Percentiles rank a stretch among this genome's conserved stretches.
Evolutionary conservation across 306 rosid genomes (phyloP).

Genomic region (Begonia loranthoides): DNA sequence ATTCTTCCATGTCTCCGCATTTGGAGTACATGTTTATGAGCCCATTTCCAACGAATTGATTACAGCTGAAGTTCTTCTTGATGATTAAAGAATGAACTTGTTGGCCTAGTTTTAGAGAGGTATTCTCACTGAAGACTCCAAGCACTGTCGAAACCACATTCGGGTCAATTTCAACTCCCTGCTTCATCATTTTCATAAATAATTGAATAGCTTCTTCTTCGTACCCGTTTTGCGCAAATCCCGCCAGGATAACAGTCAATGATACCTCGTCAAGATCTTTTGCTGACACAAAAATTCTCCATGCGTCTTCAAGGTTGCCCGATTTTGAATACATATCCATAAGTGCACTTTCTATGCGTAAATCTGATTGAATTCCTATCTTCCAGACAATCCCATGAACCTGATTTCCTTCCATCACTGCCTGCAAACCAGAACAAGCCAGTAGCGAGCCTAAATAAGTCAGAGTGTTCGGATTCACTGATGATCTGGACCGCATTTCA

Average conservation of each 20-base stretch:
- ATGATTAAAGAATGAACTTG: conserved; percentile 56
- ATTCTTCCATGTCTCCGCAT: conserved; percentile 60
- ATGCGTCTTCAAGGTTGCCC: conserved; percentile 53
- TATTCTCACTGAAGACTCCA: conserved; percentile 67
- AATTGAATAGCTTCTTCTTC: conserved; percentile 74
- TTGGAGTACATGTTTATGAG: conserved; percentile 90
- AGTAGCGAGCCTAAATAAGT: conserved; percentile 62
- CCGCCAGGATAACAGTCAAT: conserved; percentile 75
- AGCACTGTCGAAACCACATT: conserved; percentile 66
- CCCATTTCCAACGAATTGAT: conserved; percentile 65
- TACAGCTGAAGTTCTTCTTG: conserved; percentile 44
- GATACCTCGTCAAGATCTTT: conserved; percentile 69
- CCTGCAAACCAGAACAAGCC: conserved; percentile 83
- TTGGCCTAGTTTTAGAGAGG: conserved; percentile 58
- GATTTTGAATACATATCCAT: conserved; percentile 90
- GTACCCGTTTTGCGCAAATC: conserved; percentile 71
- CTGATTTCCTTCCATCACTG: conserved; percentile 51
- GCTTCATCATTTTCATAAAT: conserved; percentile 52
- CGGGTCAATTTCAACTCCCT: conserved; percentile 51
- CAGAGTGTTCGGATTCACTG: conserved; percentile 57
- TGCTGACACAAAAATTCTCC: conserved; percentile 56
- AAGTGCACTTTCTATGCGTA: conserved; percentile 70
- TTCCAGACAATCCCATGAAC: conserved; percentile 70
- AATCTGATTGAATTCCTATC: conserved; percentile 57
- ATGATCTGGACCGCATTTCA: conserved; percentile 36